Percentiles rank a stretch among this genome's conserved stretches.
Conservation (phyloP, 75 land plant species). For the Azolla pinnata region DNA sequence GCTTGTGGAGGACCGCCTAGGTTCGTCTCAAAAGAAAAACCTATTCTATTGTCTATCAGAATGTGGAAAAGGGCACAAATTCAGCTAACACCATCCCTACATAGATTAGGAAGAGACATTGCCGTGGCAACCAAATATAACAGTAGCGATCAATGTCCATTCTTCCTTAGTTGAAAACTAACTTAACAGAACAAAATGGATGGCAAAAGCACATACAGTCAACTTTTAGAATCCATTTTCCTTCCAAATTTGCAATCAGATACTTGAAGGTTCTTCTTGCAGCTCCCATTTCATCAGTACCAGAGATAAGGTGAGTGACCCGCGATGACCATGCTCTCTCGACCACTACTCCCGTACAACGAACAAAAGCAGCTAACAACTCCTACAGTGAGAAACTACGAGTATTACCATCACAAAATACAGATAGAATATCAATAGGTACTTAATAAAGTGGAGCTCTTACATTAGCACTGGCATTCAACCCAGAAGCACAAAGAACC, state of each 20-base stretch:
- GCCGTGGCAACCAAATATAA: no score
- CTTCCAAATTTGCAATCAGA: constrained; percentile 65
- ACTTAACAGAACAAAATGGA: no score
- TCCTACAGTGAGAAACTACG: constrained; percentile 33
- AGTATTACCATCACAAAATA: background rate
- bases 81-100: no score
- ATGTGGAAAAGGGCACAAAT: no score
- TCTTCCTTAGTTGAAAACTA: no score
- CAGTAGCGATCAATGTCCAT: no score
- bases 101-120: no score
- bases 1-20: background rate
- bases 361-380: constrained; percentile 38
- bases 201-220: constrained; percentile 71
- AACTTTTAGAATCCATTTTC: constrained; percentile 65
- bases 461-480: constrained; percentile 19
- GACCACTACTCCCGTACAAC: constrained; percentile 30
- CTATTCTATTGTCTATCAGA: background rate
- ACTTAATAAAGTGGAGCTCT: no score
- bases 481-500: constrained; percentile 21
- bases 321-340: constrained; percentile 41
- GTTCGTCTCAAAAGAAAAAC: background rate
- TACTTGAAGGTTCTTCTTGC: constrained; percentile 60
- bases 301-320: constrained; percentile 77
- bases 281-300: constrained; percentile 67
- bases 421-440: no score